A percentile compares a stretch with the other conserved stretches of the same genome.
Evolutionary conservation across 371 early-diverging fungal species (phyloP).

Genomic region (Thermomucor indicae-seudaticae): DNA sequence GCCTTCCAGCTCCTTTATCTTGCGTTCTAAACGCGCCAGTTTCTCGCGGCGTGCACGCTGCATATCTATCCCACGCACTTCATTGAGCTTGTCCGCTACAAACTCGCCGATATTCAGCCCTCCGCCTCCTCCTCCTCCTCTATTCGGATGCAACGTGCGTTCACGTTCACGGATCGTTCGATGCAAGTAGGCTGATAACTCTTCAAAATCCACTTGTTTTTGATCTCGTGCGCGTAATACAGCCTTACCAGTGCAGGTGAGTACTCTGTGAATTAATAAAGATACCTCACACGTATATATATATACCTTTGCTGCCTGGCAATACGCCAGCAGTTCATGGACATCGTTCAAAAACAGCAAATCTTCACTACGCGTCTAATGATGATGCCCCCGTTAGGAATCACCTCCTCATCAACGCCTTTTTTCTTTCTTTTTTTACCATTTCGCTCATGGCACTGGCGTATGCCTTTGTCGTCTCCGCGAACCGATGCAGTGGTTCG

Average conservation of each 20-base stretch:
- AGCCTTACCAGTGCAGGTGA: constrained; percentile 39
- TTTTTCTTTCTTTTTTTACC: no score
- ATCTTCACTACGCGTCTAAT: constrained; percentile 57
- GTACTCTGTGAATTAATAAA: no score
- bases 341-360: constrained; percentile 50
- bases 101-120: constrained; percentile 69
- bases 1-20: constrained; percentile 75
- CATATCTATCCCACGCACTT: constrained; percentile 84
- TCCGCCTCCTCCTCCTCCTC: constrained; percentile 29
- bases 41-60: constrained; percentile 76
- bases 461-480: constrained; percentile 63
- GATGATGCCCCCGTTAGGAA: constrained; percentile 50
- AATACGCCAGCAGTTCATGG: constrained; percentile 85
- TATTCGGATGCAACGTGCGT: constrained; percentile 52
- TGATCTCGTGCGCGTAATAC: constrained; percentile 85
- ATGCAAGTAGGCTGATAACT: constrained; percentile 71
- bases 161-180: constrained; percentile 61
- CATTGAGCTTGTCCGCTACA: constrained; percentile 85
- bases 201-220: constrained; percentile 93
- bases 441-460: constrained; percentile 64
- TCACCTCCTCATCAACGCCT: no score
- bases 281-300: not conserved
- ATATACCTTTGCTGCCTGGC: constrained; percentile 79
- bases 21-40: constrained; percentile 62
- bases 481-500: constrained; percentile 68